phyloP scores from a whole-genome alignment of 2,329 filamentous ascomycete species.

The Chaetomiaceae sp. region DNA sequence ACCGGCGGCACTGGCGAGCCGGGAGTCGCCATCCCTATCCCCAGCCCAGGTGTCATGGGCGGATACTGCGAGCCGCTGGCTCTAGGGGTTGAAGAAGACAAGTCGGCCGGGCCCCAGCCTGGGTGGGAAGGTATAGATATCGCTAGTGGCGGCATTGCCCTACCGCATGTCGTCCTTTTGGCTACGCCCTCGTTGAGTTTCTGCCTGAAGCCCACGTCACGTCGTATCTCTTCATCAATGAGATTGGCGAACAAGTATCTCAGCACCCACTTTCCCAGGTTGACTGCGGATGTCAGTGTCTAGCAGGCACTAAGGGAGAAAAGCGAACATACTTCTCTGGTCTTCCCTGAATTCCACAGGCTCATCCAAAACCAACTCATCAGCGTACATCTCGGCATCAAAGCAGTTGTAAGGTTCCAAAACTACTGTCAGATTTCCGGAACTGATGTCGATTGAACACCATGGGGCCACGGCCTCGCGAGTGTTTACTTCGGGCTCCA shows the following conservation, averaged over 20 bases:
- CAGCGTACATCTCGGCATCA: slow-evolving; percentile 94
- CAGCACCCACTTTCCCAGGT: slow-evolving; percentile 93
- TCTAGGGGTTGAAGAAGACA: slow-evolving; percentile 55
- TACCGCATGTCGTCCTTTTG: slow-evolving; percentile 52
- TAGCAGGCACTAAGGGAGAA: not conserved
- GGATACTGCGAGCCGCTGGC: slow-evolving; percentile 60
- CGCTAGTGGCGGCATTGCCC: slow-evolving; percentile 55
- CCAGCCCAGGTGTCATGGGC: slow-evolving; percentile 68
- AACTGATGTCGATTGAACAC: slow-evolving; percentile 93
- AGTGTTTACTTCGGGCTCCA: slow-evolving; percentile 81
- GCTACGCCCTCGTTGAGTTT: slow-evolving; percentile 61
- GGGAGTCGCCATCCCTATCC: slow-evolving; percentile 74
- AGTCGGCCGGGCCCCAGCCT: slow-evolving; percentile 40
- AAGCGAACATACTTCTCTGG: slow-evolving; percentile 81
- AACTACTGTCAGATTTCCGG: slow-evolving; percentile 83
- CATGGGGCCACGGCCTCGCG: slow-evolving; percentile 87
- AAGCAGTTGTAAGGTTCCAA: slow-evolving; percentile 95
- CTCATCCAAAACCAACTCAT: slow-evolving; percentile 73
- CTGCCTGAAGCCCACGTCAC: slow-evolving; percentile 70
- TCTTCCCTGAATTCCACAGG: slow-evolving; percentile 83
- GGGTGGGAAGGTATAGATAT: slow-evolving; percentile 45
- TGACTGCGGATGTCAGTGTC: slow-evolving; percentile 56
- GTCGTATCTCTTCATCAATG: slow-evolving; percentile 82
- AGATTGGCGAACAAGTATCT: slow-evolving; percentile 86
- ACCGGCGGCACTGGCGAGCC: slow-evolving; percentile 44